Percentiles rank a stretch among this genome's conserved stretches.
phyloP scores from a whole-genome alignment of 2,329 filamentous ascomycete species.

The Apiospora rasikravindrae region DNA sequence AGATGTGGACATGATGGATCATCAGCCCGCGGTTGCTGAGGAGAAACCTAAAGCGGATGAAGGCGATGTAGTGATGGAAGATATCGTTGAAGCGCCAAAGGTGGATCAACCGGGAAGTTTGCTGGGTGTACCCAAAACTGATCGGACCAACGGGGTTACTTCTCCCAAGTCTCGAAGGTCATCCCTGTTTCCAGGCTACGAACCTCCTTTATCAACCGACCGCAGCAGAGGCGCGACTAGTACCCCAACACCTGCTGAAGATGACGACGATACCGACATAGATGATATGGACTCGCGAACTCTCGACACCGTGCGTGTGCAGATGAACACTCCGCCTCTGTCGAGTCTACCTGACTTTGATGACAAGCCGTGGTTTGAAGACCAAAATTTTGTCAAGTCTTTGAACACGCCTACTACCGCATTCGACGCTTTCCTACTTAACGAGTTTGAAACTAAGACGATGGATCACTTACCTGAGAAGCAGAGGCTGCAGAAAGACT shows the following conservation, averaged over 20 bases:
- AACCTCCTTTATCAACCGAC: conserved; percentile 31
- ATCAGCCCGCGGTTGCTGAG: conserved; percentile 22
- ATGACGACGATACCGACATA: conserved; percentile 60
- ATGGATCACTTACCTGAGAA: conserved; percentile 45
- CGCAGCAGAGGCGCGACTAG: conserved; percentile 41
- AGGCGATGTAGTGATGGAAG: conserved; percentile 45
- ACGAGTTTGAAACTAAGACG: conserved; percentile 50
- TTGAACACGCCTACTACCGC: conserved; percentile 44
- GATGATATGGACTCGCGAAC: conserved; percentile 58
- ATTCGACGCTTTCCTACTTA: conserved; percentile 52
- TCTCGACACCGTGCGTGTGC: conserved; percentile 55
- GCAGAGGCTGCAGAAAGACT: conserved; percentile 45
- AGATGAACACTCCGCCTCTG: conserved; percentile 59
- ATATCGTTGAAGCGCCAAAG: conserved; percentile 32
- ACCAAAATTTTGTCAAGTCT: conserved; percentile 49
- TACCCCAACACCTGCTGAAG: conserved; percentile 55
- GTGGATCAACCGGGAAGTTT: not conserved
- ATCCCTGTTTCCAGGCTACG: conserved; percentile 34
- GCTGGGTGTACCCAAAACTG: conserved; percentile 22
- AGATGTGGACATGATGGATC: conserved; percentile 30
- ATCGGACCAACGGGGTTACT: conserved; percentile 22
- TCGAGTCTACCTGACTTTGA: conserved; percentile 57
- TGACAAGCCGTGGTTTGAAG: conserved; percentile 54
- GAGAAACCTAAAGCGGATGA: conserved; percentile 32
- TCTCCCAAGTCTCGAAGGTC: conserved; percentile 28